phyloP scores from a whole-genome alignment of 331 rosid genomes.

The Pyracantha coccinea region DNA sequence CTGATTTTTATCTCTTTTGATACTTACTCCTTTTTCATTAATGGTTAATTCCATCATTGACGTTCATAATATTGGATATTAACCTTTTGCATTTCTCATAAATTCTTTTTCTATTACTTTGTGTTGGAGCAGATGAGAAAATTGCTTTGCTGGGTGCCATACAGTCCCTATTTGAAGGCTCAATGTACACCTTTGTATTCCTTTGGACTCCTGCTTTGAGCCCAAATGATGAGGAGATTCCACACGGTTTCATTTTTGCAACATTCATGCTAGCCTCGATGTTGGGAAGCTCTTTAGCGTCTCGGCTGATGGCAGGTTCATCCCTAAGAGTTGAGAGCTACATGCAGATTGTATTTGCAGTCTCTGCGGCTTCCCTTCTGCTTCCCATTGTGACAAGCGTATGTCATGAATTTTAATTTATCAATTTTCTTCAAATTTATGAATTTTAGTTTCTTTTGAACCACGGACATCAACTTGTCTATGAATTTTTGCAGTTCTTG shows the following conservation, averaged over 20 bases:
- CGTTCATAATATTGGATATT: background rate
- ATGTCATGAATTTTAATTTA: constrained; percentile 1
- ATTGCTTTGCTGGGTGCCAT: constrained; percentile 44
- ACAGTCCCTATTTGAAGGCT: constrained; percentile 49
- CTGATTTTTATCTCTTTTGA: background rate
- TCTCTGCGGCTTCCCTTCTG: constrained; percentile 36
- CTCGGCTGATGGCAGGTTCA: constrained; percentile 37
- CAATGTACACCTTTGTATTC: constrained; percentile 49
- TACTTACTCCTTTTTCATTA: background rate
- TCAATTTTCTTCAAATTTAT: background rate
- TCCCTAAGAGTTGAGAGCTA: constrained; percentile 37
- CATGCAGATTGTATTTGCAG: constrained; percentile 42
- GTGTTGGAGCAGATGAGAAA: constrained; percentile 37
- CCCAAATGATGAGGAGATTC: constrained; percentile 49
- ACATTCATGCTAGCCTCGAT: constrained; percentile 39
- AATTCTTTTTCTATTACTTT: background rate
- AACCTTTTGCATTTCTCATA: background rate
- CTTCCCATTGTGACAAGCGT: constrained; percentile 35
- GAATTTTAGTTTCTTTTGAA: background rate
- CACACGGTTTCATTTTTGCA: constrained; percentile 48
- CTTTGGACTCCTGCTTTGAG: constrained; percentile 56
- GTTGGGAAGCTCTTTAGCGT: constrained; percentile 42
- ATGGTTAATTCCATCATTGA: background rate
- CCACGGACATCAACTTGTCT: background rate
- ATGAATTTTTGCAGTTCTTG: constrained; percentile 11